Conservation (phyloP, 441 rosid genomes). For the Corymbia calophylla region DNA sequence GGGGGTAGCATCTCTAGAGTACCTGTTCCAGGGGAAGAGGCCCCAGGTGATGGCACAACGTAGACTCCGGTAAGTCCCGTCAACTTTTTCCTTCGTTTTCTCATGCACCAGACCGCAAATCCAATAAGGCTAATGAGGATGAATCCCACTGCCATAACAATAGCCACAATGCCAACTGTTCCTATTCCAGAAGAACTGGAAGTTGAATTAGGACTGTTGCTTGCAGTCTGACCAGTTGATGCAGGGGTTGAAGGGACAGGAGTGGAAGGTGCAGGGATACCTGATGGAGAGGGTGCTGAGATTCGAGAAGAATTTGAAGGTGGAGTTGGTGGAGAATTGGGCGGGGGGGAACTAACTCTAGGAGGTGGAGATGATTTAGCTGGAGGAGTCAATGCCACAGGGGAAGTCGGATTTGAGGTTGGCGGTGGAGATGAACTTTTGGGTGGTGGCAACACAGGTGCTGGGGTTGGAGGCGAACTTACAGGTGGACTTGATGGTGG, state of each 20-base stretch:
- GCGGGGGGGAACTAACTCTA: constrained; percentile 1
- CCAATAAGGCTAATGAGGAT: constrained; percentile 51
- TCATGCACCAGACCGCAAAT: constrained; percentile 44
- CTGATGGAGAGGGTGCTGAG: constrained; percentile 15
- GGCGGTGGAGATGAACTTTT: constrained; percentile 24
- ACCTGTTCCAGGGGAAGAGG: constrained; percentile 65
- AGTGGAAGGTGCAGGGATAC: constrained; percentile 23
- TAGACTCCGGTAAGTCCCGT: constrained; percentile 41
- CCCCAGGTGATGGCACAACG: constrained; percentile 54
- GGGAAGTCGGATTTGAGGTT: constrained; percentile 10
- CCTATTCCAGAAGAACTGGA: constrained; percentile 18
- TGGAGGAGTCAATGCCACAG: neutral
- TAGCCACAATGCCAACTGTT: constrained; percentile 36
- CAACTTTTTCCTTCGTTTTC: constrained; percentile 39
- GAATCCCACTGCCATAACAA: constrained; percentile 39
- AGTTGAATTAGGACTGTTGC: neutral
- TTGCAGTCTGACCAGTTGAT: constrained; percentile 17
- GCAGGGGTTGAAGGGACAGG: constrained; percentile 33
- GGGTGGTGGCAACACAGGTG: constrained; percentile 10
- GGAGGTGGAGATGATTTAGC: constrained; percentile 38
- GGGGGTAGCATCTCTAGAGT: neutral
- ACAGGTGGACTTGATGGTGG: neutral
- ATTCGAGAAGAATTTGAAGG: constrained; percentile 35
- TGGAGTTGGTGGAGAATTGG: constrained; percentile 23
- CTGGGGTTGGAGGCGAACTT: constrained; percentile 21